A percentile compares a stretch with the other conserved stretches of the same genome.
Conservation (phyloP, 2,329 filamentous ascomycete species). For the Akanthomyces lecanii region DNA sequence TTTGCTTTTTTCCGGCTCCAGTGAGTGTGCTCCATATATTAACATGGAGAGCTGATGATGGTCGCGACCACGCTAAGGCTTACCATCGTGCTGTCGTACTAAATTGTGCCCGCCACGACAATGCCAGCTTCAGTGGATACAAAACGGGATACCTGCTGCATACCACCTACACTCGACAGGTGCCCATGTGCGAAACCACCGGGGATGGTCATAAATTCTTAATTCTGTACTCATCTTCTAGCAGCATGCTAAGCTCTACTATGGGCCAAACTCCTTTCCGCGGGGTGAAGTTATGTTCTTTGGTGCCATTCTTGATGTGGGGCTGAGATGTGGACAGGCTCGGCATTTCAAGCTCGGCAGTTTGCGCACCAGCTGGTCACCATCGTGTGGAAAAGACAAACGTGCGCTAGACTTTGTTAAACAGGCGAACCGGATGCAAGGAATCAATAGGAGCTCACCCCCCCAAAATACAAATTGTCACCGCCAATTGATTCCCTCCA, state of each 20-base stretch:
- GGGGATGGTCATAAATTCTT: too few relatives aligned
- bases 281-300: background rate
- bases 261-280: background rate
- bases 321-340: background rate
- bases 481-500: too few relatives aligned
- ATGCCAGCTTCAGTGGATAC: background rate
- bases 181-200: too few relatives aligned
- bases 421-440: background rate
- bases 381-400: background rate
- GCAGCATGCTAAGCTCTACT: background rate
- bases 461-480: background rate
- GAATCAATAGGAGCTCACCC: background rate
- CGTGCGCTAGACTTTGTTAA: background rate
- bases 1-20: background rate
- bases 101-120: background rate
- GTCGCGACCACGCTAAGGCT: background rate
- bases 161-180: background rate
- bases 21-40: background rate
- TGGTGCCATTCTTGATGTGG: background rate
- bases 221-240: too few relatives aligned
- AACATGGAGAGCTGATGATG: background rate
- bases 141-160: background rate
- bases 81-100: background rate
- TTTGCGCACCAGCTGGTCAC: background rate
- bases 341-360: conserved; percentile 12